phyloP scores from a whole-genome alignment of 164 flowering plant genomes.

The Stephania yunnanensis region DNA sequence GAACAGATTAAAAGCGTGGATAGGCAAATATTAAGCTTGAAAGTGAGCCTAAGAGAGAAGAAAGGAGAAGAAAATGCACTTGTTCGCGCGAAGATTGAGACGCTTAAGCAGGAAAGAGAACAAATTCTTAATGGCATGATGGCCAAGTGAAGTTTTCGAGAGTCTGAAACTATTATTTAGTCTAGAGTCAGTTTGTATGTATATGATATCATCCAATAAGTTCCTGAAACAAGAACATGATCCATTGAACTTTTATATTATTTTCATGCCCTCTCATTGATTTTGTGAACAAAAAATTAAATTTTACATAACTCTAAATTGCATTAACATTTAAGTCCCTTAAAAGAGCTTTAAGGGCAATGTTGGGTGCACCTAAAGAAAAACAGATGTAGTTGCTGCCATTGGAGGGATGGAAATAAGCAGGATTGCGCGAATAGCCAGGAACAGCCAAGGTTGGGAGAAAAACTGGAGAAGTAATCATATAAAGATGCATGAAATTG shows the following conservation, averaged over 20 bases:
- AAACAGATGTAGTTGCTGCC: conserved; percentile 54
- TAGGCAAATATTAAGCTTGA: conserved; percentile 18
- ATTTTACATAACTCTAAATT: background rate
- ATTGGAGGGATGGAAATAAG: conserved; percentile 79
- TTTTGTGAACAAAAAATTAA: no score
- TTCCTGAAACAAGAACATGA: no score
- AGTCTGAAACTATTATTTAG: background rate
- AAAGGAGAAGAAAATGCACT: conserved; percentile 20
- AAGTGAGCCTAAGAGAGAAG: conserved; percentile 1
- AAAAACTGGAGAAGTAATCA: conserved; percentile 69
- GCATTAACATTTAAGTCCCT: background rate
- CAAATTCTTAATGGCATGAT: background rate
- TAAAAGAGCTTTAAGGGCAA: background rate
- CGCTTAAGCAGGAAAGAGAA: conserved; percentile 3
- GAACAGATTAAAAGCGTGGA: conserved; percentile 28
- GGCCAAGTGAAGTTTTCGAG: no score
- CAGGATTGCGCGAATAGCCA: conserved; percentile 65
- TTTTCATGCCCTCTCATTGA: no score
- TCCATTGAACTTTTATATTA: no score
- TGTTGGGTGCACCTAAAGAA: no score
- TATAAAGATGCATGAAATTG: background rate
- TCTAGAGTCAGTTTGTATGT: background rate
- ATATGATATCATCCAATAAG: background rate
- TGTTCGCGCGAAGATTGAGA: background rate
- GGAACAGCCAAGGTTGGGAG: conserved; percentile 93